phyloP scores from a whole-genome alignment of 805 yeast genomes.

The Candida ulmi region DNA sequence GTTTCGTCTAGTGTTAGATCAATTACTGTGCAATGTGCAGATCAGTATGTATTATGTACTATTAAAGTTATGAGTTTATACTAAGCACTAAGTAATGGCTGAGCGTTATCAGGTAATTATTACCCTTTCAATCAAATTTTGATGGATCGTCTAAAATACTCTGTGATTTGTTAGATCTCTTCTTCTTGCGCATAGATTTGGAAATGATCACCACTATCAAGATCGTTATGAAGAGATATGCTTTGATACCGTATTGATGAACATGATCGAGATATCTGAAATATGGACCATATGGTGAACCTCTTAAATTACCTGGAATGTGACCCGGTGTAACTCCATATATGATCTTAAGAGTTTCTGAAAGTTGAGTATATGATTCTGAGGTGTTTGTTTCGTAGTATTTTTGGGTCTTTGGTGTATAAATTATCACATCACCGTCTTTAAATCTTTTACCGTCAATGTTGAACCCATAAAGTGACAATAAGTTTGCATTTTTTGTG shows the following conservation, averaged over 20 bases:
- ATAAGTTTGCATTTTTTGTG: constrained; percentile 29
- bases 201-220: neutral
- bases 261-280: constrained; percentile 38
- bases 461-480: constrained; percentile 18
- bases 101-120: too few relatives aligned
- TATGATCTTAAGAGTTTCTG: constrained; percentile 7
- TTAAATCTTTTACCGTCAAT: constrained; percentile 23
- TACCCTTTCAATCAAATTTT: constrained; percentile 1
- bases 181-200: neutral
- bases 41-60: too few relatives aligned
- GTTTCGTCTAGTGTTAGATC: too few relatives aligned
- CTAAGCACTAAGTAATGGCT: too few relatives aligned
- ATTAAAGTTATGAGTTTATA: too few relatives aligned
- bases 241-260: constrained; percentile 39
- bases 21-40: too few relatives aligned
- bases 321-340: constrained; percentile 10
- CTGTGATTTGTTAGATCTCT: neutral
- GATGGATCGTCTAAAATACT: constrained; percentile 6
- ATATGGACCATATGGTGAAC: constrained; percentile 36
- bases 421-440: constrained; percentile 53
- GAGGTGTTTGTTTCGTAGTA: constrained; percentile 28
- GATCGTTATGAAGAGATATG: constrained; percentile 25
- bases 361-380: constrained; percentile 1
- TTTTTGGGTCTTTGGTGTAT: constrained; percentile 34
- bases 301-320: constrained; percentile 27